Conservation (phyloP, 2,329 filamentous ascomycete genomes). For the Zasmidium angulare region DNA sequence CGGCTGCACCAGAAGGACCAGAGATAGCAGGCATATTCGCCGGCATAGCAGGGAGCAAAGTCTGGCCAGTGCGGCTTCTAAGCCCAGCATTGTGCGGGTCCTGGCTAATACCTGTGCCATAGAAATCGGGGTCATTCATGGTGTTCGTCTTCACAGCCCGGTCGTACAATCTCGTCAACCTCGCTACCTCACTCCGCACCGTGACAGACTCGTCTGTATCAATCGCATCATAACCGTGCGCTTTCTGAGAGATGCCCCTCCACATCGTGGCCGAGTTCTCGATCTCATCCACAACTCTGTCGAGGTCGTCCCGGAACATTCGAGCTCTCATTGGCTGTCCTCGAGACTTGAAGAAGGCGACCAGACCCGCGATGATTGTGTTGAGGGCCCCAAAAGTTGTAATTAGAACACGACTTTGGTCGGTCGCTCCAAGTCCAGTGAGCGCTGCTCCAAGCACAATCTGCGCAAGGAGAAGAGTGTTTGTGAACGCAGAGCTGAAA, state of each 20-base stretch:
- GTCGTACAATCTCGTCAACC: constrained; percentile 40
- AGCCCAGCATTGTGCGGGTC: constrained; percentile 28
- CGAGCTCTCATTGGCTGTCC: constrained; percentile 43
- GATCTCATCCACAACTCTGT: constrained; percentile 43
- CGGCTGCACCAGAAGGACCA: constrained; percentile 12
- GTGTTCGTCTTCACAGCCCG: constrained; percentile 39
- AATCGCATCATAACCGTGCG: constrained; percentile 48
- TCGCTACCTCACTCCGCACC: constrained; percentile 39
- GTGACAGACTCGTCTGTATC: constrained; percentile 45
- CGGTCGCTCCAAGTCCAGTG: constrained; percentile 40
- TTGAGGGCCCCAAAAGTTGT: constrained; percentile 43
- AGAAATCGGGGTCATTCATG: constrained; percentile 43
- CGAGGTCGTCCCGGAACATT: constrained; percentile 44
- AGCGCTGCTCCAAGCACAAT: constrained; percentile 42
- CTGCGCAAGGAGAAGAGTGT: constrained; percentile 39
- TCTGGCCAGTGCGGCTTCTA: constrained; percentile 19
- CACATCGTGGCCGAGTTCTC: constrained; percentile 45
- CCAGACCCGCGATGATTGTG: constrained; percentile 42
- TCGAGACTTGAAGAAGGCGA: constrained; percentile 42
- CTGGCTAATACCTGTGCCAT: constrained; percentile 29
- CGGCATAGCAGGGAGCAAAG: constrained; percentile 11
- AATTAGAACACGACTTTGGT: constrained; percentile 38
- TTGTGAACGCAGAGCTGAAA: constrained; percentile 39
- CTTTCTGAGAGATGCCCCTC: constrained; percentile 43
- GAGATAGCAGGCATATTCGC: constrained; percentile 7